A percentile compares a stretch with the other conserved stretches of the same genome.
These are phyloP conservation scores for Galeopsis tetrahit DNA, from an alignment of 257 asterid genomes.

Conservation along the genomic window DNA sequence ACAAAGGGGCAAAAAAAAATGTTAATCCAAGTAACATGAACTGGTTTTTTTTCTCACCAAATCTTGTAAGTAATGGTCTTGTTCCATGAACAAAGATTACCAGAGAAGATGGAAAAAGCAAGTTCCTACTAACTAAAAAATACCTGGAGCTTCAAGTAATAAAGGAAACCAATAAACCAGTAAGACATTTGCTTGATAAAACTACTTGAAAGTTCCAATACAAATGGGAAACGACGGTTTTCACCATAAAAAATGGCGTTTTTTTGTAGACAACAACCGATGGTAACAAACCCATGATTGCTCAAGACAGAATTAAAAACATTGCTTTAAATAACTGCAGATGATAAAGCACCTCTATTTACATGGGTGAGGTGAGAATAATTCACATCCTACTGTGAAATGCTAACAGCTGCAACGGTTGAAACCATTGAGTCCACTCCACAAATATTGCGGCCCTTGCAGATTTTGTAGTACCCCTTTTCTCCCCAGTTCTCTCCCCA, in stretches of 20 bases:
- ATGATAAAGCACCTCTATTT: slow-evolving; percentile 27
- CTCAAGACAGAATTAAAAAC: not conserved
- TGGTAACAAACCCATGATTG: not conserved
- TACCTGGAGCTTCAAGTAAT: slow-evolving; percentile 9
- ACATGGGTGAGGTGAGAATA: slow-evolving; percentile 34
- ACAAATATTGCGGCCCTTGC: slow-evolving; percentile 68
- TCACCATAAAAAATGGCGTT: slow-evolving; percentile 28
- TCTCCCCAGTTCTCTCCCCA: slow-evolving; percentile 94
- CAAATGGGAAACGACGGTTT: not conserved
- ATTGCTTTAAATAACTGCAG: slow-evolving; percentile 25
- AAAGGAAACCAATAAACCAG: not conserved
- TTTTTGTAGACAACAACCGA: slow-evolving; percentile 5
- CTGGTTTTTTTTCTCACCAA: too few relatives aligned
- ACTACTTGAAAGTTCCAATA: not conserved
- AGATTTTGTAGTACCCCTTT: slow-evolving; percentile 72
- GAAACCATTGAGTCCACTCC: slow-evolving; percentile 95
- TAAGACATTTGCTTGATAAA: not conserved
- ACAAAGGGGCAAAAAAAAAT: not conserved
- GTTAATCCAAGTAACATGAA: too few relatives aligned
- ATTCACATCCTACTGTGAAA: slow-evolving; percentile 27
- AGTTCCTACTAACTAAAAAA: not conserved
- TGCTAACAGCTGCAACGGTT: slow-evolving; percentile 73
- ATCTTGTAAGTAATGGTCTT: too few relatives aligned
- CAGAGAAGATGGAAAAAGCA: too few relatives aligned
- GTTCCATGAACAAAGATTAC: too few relatives aligned